Percentiles rank a stretch among this genome's conserved stretches.
Evolutionary conservation across 2,329 filamentous ascomycete species (phyloP).

Genomic region (Apiospora rasikravindrae): DNA sequence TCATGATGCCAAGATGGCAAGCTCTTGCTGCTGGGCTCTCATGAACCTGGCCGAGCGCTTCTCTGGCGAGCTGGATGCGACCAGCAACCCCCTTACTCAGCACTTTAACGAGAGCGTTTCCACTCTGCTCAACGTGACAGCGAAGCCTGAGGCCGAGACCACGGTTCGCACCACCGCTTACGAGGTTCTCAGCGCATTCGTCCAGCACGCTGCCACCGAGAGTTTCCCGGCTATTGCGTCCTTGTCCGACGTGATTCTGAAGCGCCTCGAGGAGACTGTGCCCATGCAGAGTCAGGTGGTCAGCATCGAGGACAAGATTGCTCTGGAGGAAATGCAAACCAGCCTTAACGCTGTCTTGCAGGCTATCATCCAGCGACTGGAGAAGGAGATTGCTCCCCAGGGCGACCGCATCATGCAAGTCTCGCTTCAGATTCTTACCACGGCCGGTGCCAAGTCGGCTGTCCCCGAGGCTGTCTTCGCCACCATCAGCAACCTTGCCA

Average conservation of each 20-base stretch:
- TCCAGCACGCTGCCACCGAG: slow-evolving; percentile 87
- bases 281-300: slow-evolving; percentile 91
- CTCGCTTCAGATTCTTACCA: slow-evolving; percentile 79
- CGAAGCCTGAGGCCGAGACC: slow-evolving; percentile 81
- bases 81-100: slow-evolving; percentile 81
- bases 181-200: slow-evolving; percentile 94
- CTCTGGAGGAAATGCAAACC: slow-evolving; percentile 96
- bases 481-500: slow-evolving; percentile 88
- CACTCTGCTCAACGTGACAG: slow-evolving; percentile 84
- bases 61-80: slow-evolving; percentile 79
- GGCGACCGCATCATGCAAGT: slow-evolving; percentile 94
- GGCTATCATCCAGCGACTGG: slow-evolving; percentile 87
- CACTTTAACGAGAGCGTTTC: slow-evolving; percentile 93
- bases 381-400: slow-evolving; percentile 88
- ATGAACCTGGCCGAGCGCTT: slow-evolving; percentile 99
- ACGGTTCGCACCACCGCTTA: slow-evolving; percentile 94
- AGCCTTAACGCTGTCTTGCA: slow-evolving; percentile 91
- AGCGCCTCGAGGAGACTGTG: slow-evolving; percentile 88
- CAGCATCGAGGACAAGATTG: slow-evolving; percentile 95
- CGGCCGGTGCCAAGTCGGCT: slow-evolving; percentile 82
- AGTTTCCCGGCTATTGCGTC: slow-evolving; percentile 80
- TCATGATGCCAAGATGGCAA: slow-evolving; percentile 92
- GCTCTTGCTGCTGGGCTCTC: slow-evolving; percentile 97
- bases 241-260: slow-evolving; percentile 85
- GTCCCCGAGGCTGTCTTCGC: slow-evolving; percentile 95